phyloP scores from a whole-genome alignment of 2,329 filamentous ascomycete genomes.

The Cryphonectria naterciae region DNA sequence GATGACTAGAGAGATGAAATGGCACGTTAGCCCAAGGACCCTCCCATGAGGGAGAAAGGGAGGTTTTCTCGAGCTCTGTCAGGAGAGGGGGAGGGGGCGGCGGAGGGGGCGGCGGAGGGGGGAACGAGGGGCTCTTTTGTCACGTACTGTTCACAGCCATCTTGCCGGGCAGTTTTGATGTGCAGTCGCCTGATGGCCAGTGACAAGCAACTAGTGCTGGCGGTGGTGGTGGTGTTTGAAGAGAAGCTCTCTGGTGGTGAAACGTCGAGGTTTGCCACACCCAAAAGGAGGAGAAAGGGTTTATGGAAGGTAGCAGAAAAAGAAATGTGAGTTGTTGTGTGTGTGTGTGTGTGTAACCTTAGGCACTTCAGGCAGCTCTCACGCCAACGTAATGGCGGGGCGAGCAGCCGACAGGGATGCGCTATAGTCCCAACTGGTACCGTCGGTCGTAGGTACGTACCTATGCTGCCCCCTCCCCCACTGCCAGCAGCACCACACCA shows the following conservation, averaged over 20 bases:
- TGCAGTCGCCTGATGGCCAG: neutral
- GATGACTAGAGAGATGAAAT: slow-evolving; percentile 61
- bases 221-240: neutral
- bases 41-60: too few species aligned
- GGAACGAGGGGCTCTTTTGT: neutral
- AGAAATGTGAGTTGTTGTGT: neutral
- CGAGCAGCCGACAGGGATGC: slow-evolving; percentile 12
- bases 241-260: neutral
- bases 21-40: slow-evolving; percentile 32
- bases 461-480: neutral
- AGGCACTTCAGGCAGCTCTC: slow-evolving; percentile 21
- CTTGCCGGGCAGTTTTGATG: slow-evolving; percentile 31
- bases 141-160: slow-evolving; percentile 62
- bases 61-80: neutral
- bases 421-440: neutral
- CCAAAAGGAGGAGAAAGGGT: neutral
- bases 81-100: neutral
- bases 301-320: slow-evolving; percentile 3
- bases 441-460: too few species aligned
- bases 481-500: neutral
- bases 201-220: neutral
- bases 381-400: slow-evolving; percentile 24
- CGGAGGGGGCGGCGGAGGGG: too few species aligned
- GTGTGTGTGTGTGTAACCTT: neutral
- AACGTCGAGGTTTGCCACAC: neutral